Evolutionary conservation across 257 asterid genomes (phyloP).

Genomic region (Lycium ferocissimum): DNA sequence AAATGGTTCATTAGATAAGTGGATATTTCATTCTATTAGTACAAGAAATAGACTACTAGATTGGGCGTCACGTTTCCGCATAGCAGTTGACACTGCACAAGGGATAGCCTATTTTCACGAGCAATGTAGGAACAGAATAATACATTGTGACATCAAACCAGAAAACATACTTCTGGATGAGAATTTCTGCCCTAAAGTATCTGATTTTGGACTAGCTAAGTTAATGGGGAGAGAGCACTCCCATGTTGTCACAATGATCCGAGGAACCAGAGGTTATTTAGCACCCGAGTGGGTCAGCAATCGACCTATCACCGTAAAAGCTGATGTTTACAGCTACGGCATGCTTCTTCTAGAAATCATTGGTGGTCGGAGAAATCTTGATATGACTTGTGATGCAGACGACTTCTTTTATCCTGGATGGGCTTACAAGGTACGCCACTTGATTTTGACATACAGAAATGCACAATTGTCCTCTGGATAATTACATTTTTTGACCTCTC

Average conservation of each 20-base stretch:
- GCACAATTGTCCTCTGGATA: too few species aligned
- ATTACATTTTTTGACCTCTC: too few species aligned
- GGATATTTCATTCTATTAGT: slow-evolving; percentile 70
- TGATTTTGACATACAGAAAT: not conserved
- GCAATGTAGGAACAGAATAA: slow-evolving; percentile 82
- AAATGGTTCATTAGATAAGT: slow-evolving; percentile 83
- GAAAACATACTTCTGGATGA: slow-evolving; percentile 84
- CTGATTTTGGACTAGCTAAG: slow-evolving; percentile 91
- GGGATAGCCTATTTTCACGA: slow-evolving; percentile 92
- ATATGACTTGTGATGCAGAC: slow-evolving; percentile 76
- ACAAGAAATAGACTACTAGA: slow-evolving; percentile 58
- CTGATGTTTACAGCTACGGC: slow-evolving; percentile 92
- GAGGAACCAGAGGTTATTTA: slow-evolving; percentile 88
- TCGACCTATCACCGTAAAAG: slow-evolving; percentile 84
- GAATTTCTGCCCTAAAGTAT: slow-evolving; percentile 76
- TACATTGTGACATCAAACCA: slow-evolving; percentile 89
- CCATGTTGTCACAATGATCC: slow-evolving; percentile 77
- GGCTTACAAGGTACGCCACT: slow-evolving; percentile 93
- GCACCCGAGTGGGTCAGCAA: slow-evolving; percentile 94
- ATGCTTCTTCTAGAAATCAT: slow-evolving; percentile 88
- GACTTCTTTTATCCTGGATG: slow-evolving; percentile 91
- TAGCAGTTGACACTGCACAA: slow-evolving; percentile 85
- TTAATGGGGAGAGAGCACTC: slow-evolving; percentile 94
- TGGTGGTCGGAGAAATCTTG: slow-evolving; percentile 89
- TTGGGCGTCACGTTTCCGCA: slow-evolving; percentile 74